These are phyloP conservation scores for Malus asiatica DNA, from an alignment of 306 rosid species.

Conservation along the genomic window DNA sequence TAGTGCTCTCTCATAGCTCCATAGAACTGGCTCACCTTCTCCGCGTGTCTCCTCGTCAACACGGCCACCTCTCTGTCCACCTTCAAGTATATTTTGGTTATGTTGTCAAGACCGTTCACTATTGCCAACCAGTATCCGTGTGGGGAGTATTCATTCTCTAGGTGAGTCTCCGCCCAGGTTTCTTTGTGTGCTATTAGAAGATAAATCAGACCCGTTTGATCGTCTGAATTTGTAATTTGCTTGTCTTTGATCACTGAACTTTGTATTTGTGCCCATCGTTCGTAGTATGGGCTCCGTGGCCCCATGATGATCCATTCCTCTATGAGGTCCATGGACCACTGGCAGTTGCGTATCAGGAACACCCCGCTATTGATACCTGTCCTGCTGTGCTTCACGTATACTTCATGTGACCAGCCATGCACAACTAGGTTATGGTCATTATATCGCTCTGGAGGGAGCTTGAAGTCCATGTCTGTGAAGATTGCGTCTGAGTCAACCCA, in stretches of 20 bases:
- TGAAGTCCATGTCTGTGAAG: conserved; percentile 80
- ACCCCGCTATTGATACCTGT: conserved; percentile 82
- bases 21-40: conserved; percentile 53
- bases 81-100: conserved; percentile 23
- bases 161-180: conserved; percentile 54
- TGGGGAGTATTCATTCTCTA: conserved; percentile 53
- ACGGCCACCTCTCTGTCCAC: conserved; percentile 18
- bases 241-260: conserved; percentile 52
- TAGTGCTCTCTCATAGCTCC: conserved; percentile 39
- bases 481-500: conserved; percentile 90
- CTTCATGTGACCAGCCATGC: conserved; percentile 58
- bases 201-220: conserved; percentile 72
- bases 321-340: conserved; percentile 74
- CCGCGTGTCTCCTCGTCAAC: conserved; percentile 62
- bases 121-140: conserved; percentile 72
- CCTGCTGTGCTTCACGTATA: conserved; percentile 54
- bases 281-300: conserved; percentile 51
- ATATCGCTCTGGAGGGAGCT: conserved; percentile 49
- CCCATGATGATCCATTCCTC: conserved; percentile 77
- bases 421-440: conserved; percentile 47
- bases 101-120: conserved; percentile 29
- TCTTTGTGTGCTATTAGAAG: conserved; percentile 33
- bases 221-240: conserved; percentile 63
- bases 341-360: conserved; percentile 68
- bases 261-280: conserved; percentile 47